phyloP scores from a whole-genome alignment of 2,329 filamentous ascomycete species.

The Alternaria rosae region DNA sequence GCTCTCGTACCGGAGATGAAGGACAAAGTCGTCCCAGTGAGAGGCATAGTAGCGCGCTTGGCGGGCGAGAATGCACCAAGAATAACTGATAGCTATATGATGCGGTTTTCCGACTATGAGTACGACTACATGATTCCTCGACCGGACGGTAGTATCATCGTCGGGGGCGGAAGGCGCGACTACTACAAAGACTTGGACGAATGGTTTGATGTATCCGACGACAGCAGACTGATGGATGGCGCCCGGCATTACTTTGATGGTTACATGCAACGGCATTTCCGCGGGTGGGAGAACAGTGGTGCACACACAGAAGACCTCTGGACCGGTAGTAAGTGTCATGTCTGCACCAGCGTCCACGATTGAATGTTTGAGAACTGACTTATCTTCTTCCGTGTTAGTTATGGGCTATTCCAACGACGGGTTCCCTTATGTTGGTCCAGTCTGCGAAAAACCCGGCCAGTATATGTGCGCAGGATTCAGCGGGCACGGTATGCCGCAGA shows the following conservation, averaged over 20 bases:
- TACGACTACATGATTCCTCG: constrained; percentile 61
- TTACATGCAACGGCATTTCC: constrained; percentile 37
- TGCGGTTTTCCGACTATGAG: constrained; percentile 59
- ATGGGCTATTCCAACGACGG: constrained; percentile 25
- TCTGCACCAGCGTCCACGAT: not conserved
- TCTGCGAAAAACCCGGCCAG: constrained; percentile 12
- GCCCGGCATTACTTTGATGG: constrained; percentile 32
- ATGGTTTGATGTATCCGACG: constrained; percentile 24
- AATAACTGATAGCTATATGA: constrained; percentile 28
- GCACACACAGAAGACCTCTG: constrained; percentile 25
- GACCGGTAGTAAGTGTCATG: constrained; percentile 32
- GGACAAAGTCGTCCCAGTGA: constrained; percentile 46
- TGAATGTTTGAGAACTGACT: not conserved
- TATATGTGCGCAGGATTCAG: constrained; percentile 29
- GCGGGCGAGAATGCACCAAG: constrained; percentile 13
- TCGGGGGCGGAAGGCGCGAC: constrained; percentile 22
- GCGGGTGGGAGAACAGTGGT: constrained; percentile 29
- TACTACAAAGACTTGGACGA: constrained; percentile 40
- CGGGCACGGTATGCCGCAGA: constrained; percentile 29
- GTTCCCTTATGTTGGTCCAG: constrained; percentile 19
- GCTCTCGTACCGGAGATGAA: constrained; percentile 43
- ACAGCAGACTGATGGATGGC: constrained; percentile 28
- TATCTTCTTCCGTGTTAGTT: not conserved
- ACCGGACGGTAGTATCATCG: constrained; percentile 9
- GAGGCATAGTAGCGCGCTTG: constrained; percentile 24